These are phyloP conservation scores for Debaryomyces sp. DNA, from an alignment of 1,139 yeast species.

Conservation along the genomic window DNA sequence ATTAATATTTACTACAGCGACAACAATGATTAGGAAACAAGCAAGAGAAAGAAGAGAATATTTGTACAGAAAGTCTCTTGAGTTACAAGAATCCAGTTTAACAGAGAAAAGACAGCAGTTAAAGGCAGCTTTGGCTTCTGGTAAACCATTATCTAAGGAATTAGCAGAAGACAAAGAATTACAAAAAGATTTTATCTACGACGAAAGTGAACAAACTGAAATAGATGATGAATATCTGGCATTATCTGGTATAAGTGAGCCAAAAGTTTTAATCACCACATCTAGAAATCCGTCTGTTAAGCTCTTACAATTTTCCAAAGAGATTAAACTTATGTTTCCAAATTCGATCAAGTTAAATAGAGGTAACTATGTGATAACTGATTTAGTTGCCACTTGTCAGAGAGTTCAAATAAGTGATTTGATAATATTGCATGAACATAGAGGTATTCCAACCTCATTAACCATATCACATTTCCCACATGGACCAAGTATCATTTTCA, in stretches of 20 bases:
- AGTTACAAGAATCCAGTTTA: slow-evolving; percentile 84
- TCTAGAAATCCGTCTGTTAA: slow-evolving; percentile 89
- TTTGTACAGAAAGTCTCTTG: slow-evolving; percentile 83
- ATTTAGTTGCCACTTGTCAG: slow-evolving; percentile 81
- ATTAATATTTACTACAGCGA: background rate
- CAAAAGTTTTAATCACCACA: slow-evolving; percentile 91
- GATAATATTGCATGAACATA: slow-evolving; percentile 87
- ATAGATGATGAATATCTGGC: slow-evolving; percentile 91
- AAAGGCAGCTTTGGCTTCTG: slow-evolving; percentile 86
- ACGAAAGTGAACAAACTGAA: slow-evolving; percentile 67
- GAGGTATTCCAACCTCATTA: slow-evolving; percentile 96
- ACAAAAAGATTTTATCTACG: slow-evolving; percentile 82
- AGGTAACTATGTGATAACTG: slow-evolving; percentile 89
- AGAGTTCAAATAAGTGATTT: slow-evolving; percentile 73
- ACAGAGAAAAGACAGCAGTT: slow-evolving; percentile 86
- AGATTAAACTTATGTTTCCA: slow-evolving; percentile 85
- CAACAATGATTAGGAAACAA: slow-evolving; percentile 75
- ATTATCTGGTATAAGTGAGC: slow-evolving; percentile 85
- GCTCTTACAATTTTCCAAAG: slow-evolving; percentile 89
- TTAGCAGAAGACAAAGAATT: slow-evolving; percentile 83
- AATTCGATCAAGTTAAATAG: slow-evolving; percentile 87
- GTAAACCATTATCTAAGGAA: slow-evolving; percentile 87
- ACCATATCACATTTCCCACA: slow-evolving; percentile 96
- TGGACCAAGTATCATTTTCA: slow-evolving; percentile 95
- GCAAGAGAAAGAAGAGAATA: slow-evolving; percentile 96